Percentiles rank a stretch among this genome's conserved stretches.
Evolutionary conservation across 139 green algal species (phyloP).

Genomic region (Coelastrella sp.): DNA sequence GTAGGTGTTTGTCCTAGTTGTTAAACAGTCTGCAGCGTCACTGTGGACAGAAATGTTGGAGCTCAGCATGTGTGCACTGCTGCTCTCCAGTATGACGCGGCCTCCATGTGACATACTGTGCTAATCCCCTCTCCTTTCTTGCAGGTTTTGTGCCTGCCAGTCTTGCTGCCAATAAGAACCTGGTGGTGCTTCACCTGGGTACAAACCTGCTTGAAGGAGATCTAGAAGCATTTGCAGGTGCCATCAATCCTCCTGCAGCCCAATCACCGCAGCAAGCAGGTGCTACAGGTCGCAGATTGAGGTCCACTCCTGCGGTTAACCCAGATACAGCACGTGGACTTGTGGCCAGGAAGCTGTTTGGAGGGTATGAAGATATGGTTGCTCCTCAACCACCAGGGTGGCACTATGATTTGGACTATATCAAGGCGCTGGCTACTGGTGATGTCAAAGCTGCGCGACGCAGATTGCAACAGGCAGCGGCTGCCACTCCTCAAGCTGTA

Average conservation of each 20-base stretch:
- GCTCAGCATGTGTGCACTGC: no score
- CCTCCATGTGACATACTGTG: not conserved
- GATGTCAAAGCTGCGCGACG: not conserved
- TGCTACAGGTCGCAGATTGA: constrained; percentile 3
- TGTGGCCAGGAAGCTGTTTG: constrained; percentile 24
- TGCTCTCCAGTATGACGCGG: no score
- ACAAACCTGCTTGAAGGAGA: constrained; percentile 6
- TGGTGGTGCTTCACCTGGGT: not conserved
- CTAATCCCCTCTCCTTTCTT: not conserved
- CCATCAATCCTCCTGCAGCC: not conserved
- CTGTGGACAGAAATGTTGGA: no score
- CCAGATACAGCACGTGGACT: not conserved
- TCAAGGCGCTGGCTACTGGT: not conserved
- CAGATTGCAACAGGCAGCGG: constrained; percentile 5
- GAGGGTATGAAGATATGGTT: not conserved
- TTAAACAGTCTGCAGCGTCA: no score
- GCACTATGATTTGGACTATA: not conserved
- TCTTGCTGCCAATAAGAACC: constrained; percentile 19
- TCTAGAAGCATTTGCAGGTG: not conserved
- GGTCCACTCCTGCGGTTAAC: not conserved
- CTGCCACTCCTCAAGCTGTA: not conserved
- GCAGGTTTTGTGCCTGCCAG: constrained; percentile 40
- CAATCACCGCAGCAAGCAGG: not conserved
- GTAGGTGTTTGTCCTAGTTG: not conserved
- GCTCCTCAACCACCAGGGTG: not conserved